phyloP scores from a whole-genome alignment of 192 early-diverging fungal genomes.

The Rhizophagus sp. region DNA sequence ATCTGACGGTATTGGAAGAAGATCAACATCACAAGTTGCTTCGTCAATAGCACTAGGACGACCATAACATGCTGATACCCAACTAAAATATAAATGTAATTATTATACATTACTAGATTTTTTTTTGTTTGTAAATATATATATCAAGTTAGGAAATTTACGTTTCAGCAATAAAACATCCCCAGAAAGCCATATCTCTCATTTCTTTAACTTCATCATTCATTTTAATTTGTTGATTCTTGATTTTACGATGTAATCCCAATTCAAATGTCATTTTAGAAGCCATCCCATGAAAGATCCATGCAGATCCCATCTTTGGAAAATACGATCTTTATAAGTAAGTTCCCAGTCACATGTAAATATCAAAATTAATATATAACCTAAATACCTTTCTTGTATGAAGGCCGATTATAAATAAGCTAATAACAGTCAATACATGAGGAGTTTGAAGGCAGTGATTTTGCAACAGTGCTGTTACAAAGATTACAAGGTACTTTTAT shows the following conservation, averaged over 20 bases:
- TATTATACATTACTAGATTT: background rate
- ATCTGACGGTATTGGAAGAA: slow-evolving; percentile 28
- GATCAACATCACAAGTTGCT: slow-evolving; percentile 28
- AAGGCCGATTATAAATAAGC: slow-evolving; percentile 28
- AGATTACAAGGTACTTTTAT: background rate
- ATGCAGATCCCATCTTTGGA: slow-evolving; percentile 26
- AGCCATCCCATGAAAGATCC: slow-evolving; percentile 30
- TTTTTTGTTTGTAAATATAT: background rate
- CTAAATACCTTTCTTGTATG: slow-evolving; percentile 23
- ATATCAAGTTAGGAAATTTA: background rate
- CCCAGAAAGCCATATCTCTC: slow-evolving; percentile 34
- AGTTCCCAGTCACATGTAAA: background rate
- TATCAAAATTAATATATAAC: background rate
- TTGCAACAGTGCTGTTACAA: slow-evolving; percentile 19
- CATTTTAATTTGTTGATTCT: slow-evolving; percentile 25
- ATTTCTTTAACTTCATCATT: slow-evolving; percentile 22
- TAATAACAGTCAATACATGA: slow-evolving; percentile 30
- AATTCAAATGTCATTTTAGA: slow-evolving; percentile 31
- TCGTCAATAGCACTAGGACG: slow-evolving; percentile 32
- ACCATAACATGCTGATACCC: slow-evolving; percentile 30
- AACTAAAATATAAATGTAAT: slow-evolving; percentile 10
- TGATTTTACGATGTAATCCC: slow-evolving; percentile 31
- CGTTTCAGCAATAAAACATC: slow-evolving; percentile 24
- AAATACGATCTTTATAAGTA: background rate
- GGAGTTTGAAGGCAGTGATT: slow-evolving; percentile 24